Conservation (phyloP, 2,329 filamentous ascomycete species). For the Graphilbum ipis-grandicollis region DNA sequence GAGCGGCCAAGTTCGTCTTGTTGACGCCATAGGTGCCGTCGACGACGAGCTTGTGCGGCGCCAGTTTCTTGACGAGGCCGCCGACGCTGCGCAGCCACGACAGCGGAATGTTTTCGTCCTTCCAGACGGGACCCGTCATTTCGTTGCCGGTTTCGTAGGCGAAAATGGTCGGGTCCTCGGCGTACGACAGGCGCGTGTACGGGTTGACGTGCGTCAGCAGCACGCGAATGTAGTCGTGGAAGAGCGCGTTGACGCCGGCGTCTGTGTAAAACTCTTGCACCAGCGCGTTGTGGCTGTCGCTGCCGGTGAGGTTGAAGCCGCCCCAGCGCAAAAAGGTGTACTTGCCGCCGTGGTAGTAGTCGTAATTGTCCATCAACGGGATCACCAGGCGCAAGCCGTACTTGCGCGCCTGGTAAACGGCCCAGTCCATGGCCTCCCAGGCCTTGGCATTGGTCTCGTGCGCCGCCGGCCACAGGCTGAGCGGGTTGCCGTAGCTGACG, state of each 20-base stretch:
- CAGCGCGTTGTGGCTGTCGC: constrained; percentile 18
- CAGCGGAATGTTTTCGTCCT: constrained; percentile 24
- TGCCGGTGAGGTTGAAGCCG: constrained; percentile 23
- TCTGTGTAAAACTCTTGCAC: constrained; percentile 30
- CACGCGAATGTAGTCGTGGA: constrained; percentile 26
- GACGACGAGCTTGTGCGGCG: constrained; percentile 25
- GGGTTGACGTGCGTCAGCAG: constrained; percentile 27
- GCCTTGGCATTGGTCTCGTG: constrained; percentile 23
- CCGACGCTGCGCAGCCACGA: constrained; percentile 25
- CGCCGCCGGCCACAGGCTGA: constrained; percentile 23
- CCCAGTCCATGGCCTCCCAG: constrained; percentile 29
- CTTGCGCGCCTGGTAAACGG: constrained; percentile 25
- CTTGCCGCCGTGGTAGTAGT: constrained; percentile 33
- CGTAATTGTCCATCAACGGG: constrained; percentile 27
- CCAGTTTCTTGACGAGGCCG: constrained; percentile 22
- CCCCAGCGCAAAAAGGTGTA: constrained; percentile 28
- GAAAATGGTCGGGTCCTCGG: constrained; percentile 30
- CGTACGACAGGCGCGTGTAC: constrained; percentile 26
- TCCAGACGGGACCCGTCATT: constrained; percentile 23
- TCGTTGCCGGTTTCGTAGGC: constrained; percentile 32
- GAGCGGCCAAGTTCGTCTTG: constrained; percentile 20
- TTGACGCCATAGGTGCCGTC: constrained; percentile 32
- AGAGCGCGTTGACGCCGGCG: constrained; percentile 20
- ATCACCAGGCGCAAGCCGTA: constrained; percentile 26
- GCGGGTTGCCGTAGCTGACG: constrained; percentile 27